Evolutionary conservation across 371 early-diverging fungal species (phyloP).

Genomic region (Chytridiales sp.): DNA sequence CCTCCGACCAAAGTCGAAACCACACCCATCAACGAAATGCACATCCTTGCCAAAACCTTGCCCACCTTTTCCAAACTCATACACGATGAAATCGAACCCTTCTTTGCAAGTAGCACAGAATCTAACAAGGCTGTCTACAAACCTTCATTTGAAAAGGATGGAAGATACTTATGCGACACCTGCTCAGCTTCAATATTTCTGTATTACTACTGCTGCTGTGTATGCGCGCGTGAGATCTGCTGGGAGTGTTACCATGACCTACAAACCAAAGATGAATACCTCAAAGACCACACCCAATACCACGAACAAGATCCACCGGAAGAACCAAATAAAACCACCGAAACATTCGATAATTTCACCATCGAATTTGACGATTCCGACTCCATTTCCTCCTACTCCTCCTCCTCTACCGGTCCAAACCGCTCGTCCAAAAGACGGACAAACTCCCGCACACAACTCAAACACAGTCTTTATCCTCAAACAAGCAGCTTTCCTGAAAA

Average conservation of each 20-base stretch:
- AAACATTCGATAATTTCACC: constrained; percentile 25
- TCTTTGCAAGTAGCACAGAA: not conserved
- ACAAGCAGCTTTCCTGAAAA: no score
- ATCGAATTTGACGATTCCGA: not conserved
- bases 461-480: no score
- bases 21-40: constrained; percentile 5
- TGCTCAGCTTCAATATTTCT: constrained; percentile 24
- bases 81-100: not conserved
- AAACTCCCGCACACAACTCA: not conserved
- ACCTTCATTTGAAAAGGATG: constrained; percentile 4
- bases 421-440: constrained; percentile 1
- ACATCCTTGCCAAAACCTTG: constrained; percentile 19
- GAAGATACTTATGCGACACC: constrained; percentile 20
- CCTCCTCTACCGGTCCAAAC: no score
- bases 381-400: constrained; percentile 3
- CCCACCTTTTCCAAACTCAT: constrained; percentile 1
- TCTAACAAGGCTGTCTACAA: not conserved
- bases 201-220: constrained; percentile 51
- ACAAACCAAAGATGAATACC: not conserved
- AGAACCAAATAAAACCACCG: constrained; percentile 20
- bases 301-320: not conserved
- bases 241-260: constrained; percentile 44
- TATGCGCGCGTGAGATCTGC: constrained; percentile 62
- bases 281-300: not conserved
- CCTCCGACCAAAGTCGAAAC: constrained; percentile 4